phyloP scores from a whole-genome alignment of 768 basidiomycete genomes.

The Candolleomyces eurysporus region DNA sequence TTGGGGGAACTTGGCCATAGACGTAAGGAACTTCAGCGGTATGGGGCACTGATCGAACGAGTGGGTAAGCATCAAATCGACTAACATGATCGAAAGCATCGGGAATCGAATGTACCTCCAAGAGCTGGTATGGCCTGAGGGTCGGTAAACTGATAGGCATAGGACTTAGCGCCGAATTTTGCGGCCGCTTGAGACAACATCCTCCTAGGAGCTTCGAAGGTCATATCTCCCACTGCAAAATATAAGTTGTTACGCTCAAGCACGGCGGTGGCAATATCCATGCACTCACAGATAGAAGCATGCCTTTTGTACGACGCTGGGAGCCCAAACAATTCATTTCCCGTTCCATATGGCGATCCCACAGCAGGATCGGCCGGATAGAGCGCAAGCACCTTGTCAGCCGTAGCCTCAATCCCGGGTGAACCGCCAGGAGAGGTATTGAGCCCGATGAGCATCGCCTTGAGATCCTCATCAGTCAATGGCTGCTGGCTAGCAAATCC shows the following conservation, averaged over 20 bases:
- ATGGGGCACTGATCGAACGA: constrained; percentile 26
- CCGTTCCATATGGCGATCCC: constrained; percentile 47
- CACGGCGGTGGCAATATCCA: neutral
- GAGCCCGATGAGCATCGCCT: no score
- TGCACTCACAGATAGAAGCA: constrained; percentile 27
- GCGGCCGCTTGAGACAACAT: constrained; percentile 38
- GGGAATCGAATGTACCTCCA: constrained; percentile 25
- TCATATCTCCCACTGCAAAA: constrained; percentile 40
- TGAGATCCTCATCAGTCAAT: neutral
- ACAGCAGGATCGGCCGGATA: constrained; percentile 41
- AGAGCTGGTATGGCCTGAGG: constrained; percentile 18
- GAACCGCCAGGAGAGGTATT: neutral
- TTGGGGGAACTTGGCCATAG: constrained; percentile 31
- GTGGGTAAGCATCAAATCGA: neutral
- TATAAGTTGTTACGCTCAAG: no score
- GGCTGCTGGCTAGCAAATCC: neutral
- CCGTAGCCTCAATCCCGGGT: constrained; percentile 1
- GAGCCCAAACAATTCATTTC: constrained; percentile 20
- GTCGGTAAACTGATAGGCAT: constrained; percentile 45
- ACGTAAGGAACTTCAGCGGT: no score
- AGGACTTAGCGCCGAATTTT: constrained; percentile 33
- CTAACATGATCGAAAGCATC: no score
- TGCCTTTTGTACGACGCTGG: constrained; percentile 28
- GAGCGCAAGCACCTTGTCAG: constrained; percentile 28
- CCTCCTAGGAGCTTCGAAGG: constrained; percentile 38